Percentiles rank a stretch among this genome's conserved stretches.
phyloP scores from a whole-genome alignment of 1,284 basidiomycete genomes.

The Rhodotorula sp. region DNA sequence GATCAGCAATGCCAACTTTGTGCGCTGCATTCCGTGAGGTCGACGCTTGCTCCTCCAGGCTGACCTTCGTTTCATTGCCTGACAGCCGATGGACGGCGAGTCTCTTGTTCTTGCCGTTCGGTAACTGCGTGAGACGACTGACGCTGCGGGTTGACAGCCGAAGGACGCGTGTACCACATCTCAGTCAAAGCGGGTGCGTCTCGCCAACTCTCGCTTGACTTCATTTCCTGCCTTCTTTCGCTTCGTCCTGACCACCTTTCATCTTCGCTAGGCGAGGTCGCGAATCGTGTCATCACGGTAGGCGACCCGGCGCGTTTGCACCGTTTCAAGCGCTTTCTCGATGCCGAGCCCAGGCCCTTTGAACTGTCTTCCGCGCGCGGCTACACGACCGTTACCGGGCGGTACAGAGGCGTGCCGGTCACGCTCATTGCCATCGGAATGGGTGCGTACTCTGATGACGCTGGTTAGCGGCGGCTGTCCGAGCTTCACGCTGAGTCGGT shows the following conservation, averaged over 20 bases:
- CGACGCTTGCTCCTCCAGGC: background rate
- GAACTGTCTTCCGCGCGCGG: slow-evolving; percentile 70
- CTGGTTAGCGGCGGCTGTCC: slow-evolving; percentile 2
- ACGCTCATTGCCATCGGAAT: slow-evolving; percentile 79
- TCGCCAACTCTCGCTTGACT: too few relatives aligned
- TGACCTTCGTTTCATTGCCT: background rate
- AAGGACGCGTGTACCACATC: slow-evolving; percentile 34
- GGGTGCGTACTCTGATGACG: slow-evolving; percentile 55
- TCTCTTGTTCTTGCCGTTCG: background rate
- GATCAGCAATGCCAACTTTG: slow-evolving; percentile 39
- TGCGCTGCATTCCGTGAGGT: background rate
- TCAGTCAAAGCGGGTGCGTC: background rate
- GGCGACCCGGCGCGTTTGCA: slow-evolving; percentile 70
- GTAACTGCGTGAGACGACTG: background rate
- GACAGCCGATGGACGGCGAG: slow-evolving; percentile 22
- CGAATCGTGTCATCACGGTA: slow-evolving; percentile 77
- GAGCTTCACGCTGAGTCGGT: background rate
- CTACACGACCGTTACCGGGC: slow-evolving; percentile 76
- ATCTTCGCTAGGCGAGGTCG: slow-evolving; percentile 62
- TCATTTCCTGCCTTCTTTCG: too few relatives aligned
- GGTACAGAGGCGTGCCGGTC: slow-evolving; percentile 67
- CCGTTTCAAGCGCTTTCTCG: slow-evolving; percentile 63
- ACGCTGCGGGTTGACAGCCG: background rate
- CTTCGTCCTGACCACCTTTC: background rate
- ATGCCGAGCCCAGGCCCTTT: slow-evolving; percentile 59